A percentile compares a stretch with the other conserved stretches of the same genome.
phyloP scores from a whole-genome alignment of 208 protist species.

The Wallacemonas sp. region DNA sequence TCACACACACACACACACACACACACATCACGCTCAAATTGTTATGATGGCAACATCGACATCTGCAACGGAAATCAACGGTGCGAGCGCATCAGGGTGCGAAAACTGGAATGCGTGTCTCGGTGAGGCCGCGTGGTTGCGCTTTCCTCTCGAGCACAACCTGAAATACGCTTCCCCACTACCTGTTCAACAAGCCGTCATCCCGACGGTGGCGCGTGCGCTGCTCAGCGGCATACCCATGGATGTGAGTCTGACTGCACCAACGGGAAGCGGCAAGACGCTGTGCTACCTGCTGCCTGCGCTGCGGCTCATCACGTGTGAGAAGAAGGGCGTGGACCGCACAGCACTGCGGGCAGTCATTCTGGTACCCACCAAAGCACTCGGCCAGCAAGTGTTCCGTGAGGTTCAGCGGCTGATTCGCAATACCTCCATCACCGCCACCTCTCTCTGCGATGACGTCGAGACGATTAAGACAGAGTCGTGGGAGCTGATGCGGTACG shows the following conservation, averaged over 20 bases:
- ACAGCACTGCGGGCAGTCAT: slow-evolving; percentile 73
- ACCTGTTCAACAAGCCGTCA: slow-evolving; percentile 76
- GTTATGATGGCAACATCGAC: no score
- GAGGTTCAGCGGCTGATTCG: slow-evolving; percentile 66
- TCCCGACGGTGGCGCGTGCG: slow-evolving; percentile 64
- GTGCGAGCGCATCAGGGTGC: background rate
- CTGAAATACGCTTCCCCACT: slow-evolving; percentile 73
- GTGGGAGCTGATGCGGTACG: slow-evolving; percentile 48
- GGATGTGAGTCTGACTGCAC: slow-evolving; percentile 89
- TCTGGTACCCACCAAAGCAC: slow-evolving; percentile 77
- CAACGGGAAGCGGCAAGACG: slow-evolving; percentile 90
- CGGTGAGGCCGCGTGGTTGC: slow-evolving; percentile 52
- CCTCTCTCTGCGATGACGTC: slow-evolving; percentile 57
- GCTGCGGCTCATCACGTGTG: slow-evolving; percentile 58
- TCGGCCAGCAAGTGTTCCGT: slow-evolving; percentile 78
- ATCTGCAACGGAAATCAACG: background rate
- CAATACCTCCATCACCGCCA: slow-evolving; percentile 60
- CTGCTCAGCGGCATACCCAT: slow-evolving; percentile 76
- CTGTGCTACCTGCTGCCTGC: slow-evolving; percentile 87
- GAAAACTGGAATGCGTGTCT: slow-evolving; percentile 31
- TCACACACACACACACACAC: slow-evolving; percentile 2
- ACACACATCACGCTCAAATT: no score
- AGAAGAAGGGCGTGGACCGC: slow-evolving; percentile 58
- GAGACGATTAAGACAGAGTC: slow-evolving; percentile 43
- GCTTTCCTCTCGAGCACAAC: slow-evolving; percentile 39